Evolutionary conservation across 768 basidiomycete species (phyloP).

Genomic region (Clathrus columnatus): DNA sequence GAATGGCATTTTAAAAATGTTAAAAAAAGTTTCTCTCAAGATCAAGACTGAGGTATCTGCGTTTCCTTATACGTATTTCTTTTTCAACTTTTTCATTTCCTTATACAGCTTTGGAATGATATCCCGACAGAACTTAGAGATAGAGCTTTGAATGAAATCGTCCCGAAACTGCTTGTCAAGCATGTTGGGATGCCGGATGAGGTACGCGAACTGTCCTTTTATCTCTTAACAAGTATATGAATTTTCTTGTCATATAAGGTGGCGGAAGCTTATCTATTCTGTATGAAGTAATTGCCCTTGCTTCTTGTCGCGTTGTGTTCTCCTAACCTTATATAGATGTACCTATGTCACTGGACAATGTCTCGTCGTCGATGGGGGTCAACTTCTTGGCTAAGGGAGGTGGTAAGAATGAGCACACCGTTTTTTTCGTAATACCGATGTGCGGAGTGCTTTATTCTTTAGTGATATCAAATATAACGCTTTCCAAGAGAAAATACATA

Average conservation of each 20-base stretch:
- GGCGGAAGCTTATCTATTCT: slow-evolving; percentile 17
- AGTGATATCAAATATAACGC: too few species aligned
- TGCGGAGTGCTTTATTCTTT: too few species aligned
- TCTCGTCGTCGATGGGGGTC: neutral
- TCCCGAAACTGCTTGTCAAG: neutral
- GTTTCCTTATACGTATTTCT: neutral
- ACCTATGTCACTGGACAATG: neutral
- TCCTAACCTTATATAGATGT: neutral
- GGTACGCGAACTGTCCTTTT: neutral
- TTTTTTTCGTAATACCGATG: too few species aligned
- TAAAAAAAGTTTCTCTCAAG: neutral
- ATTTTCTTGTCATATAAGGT: slow-evolving; percentile 1
- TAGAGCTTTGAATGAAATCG: neutral
- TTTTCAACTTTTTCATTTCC: neutral
- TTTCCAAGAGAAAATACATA: too few species aligned
- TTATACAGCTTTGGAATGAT: neutral
- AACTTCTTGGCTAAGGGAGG: too few species aligned
- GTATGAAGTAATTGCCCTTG: slow-evolving; percentile 13
- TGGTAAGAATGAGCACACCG: too few species aligned
- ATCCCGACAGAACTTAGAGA: neutral
- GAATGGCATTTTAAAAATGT: neutral
- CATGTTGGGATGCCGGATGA: neutral
- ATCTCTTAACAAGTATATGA: too few species aligned
- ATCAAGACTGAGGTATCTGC: slow-evolving; percentile 12
- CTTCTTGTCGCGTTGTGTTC: neutral